Conservation (phyloP, 306 rosid species). For the Acacia acuminata region DNA sequence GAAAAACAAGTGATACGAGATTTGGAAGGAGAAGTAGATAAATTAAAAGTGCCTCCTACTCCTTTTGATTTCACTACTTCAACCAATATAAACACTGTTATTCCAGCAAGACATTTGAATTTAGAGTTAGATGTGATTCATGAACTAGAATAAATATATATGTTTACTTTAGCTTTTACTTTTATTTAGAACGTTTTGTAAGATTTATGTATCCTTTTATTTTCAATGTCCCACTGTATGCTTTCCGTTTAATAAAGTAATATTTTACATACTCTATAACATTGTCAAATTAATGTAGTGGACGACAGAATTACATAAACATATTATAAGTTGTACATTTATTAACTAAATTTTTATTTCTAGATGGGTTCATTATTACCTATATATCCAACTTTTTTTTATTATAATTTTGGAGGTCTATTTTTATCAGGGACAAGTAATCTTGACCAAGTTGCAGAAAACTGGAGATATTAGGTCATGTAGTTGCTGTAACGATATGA, state of each 20-base stretch:
- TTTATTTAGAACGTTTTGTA: neutral
- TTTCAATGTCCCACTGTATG: neutral
- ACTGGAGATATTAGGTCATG: too few species aligned
- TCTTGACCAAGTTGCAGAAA: too few species aligned
- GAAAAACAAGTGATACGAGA: neutral
- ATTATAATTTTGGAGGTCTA: too few species aligned
- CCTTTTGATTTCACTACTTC: neutral
- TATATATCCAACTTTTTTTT: too few species aligned
- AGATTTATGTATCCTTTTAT: neutral
- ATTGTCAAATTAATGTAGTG: too few species aligned
- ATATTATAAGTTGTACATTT: too few species aligned
- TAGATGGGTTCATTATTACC: too few species aligned
- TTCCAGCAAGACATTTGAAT: neutral
- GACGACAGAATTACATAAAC: too few species aligned
- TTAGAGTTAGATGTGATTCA: conserved; percentile 8
- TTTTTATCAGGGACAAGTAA: too few species aligned
- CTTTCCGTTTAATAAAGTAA: too few species aligned
- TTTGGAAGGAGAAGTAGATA: conserved; percentile 21
- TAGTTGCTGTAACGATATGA: too few species aligned
- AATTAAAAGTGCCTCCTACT: neutral
- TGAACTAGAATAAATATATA: neutral
- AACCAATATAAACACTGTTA: neutral
- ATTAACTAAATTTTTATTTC: too few species aligned
- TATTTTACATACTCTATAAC: neutral
- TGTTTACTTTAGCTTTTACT: neutral